Percentiles rank a stretch among this genome's conserved stretches.
phyloP scores from a whole-genome alignment of 2,329 filamentous ascomycete species.

The Lasiodiplodia gonubiensis region DNA sequence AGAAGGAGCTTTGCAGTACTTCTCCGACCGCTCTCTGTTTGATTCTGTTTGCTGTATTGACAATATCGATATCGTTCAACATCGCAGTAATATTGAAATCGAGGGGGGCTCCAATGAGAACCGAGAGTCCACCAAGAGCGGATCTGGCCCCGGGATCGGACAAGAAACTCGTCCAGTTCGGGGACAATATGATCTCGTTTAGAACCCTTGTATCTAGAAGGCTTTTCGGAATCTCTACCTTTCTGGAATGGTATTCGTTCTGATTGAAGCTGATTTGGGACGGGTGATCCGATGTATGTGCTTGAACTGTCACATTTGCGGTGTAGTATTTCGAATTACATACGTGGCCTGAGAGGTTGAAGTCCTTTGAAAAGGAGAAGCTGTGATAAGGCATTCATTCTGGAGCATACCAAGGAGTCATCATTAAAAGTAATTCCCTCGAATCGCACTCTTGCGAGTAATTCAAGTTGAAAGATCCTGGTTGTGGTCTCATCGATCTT shows the following conservation, averaged over 20 bases:
- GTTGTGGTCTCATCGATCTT: too few species aligned
- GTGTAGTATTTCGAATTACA: background rate
- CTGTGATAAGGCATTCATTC: too few species aligned
- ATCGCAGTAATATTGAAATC: background rate
- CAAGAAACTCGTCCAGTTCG: background rate
- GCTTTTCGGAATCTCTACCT: background rate
- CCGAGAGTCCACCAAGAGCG: background rate
- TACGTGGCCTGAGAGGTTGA: background rate
- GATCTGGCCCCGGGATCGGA: too few species aligned
- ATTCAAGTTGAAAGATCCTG: too few species aligned
- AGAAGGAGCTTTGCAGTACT: conserved; percentile 30
- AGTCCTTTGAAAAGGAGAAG: too few species aligned
- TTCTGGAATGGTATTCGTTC: background rate
- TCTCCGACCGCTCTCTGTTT: conserved; percentile 35
- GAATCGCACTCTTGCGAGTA: background rate
- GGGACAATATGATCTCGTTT: too few species aligned
- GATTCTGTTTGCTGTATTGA: conserved; percentile 25
- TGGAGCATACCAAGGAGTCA: background rate
- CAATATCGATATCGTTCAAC: background rate
- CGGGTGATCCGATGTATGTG: background rate
- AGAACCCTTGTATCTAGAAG: too few species aligned
- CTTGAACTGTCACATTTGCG: background rate
- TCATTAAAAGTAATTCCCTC: background rate
- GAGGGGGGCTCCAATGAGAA: background rate
- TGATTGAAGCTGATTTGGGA: background rate